These are phyloP conservation scores for Podila epicladia DNA, from an alignment of 192 early-diverging fungal genomes.

Conservation along the genomic window DNA sequence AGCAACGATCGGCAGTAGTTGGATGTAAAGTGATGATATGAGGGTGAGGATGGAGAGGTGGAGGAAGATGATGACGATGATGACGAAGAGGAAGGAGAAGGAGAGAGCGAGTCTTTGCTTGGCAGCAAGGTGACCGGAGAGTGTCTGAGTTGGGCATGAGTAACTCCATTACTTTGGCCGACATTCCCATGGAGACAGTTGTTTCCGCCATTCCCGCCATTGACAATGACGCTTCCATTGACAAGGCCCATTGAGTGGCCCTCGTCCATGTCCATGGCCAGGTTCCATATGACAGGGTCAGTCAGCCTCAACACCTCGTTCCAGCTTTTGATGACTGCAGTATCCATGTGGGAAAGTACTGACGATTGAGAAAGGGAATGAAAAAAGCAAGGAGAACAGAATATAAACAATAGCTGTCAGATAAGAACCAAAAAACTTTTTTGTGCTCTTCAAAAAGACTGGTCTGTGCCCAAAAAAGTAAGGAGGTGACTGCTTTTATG, in stretches of 20 bases:
- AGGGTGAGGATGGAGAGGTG: neutral
- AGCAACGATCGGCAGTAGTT: slow-evolving; percentile 26
- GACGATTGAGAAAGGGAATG: slow-evolving; percentile 1
- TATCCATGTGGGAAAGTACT: slow-evolving; percentile 24
- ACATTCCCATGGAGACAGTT: neutral
- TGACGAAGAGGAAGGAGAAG: neutral
- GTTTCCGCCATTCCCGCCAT: neutral
- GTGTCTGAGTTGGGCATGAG: neutral
- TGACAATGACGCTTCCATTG: neutral
- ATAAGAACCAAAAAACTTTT: neutral
- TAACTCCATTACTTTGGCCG: neutral
- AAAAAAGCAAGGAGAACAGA: slow-evolving; percentile 2
- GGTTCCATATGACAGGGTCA: slow-evolving; percentile 43
- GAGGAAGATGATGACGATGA: slow-evolving; percentile 1
- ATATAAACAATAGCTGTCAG: neutral
- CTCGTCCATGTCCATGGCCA: slow-evolving; percentile 24
- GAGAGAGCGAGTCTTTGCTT: neutral
- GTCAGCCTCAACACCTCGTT: slow-evolving; percentile 31
- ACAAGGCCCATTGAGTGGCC: neutral
- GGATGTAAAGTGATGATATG: neutral
- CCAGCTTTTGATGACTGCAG: slow-evolving; percentile 40
- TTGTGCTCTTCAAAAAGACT: neutral
- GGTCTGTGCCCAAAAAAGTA: too few relatives aligned
- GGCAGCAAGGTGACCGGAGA: neutral
- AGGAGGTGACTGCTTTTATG: too few relatives aligned